Percentiles rank a stretch among this genome's conserved stretches.
Conservation (phyloP, 352 stramenopile genomes). For the Phytophthora pseudosyringae region DNA sequence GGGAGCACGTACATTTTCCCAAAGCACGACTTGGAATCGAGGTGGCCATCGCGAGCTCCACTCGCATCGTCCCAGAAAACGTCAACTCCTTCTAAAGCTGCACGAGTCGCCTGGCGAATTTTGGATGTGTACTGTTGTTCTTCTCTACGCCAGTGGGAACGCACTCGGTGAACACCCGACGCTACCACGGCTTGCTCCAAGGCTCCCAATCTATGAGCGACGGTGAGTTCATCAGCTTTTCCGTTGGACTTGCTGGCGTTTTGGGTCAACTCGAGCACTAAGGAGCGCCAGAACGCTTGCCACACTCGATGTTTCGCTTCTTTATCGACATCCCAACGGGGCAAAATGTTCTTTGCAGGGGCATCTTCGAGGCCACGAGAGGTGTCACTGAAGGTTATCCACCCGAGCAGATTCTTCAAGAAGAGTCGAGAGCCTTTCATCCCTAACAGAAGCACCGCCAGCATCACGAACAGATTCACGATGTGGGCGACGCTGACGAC, state of each 20-base stretch:
- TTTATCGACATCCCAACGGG: slow-evolving; percentile 48
- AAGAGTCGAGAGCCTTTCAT: slow-evolving; percentile 39
- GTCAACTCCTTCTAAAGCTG: slow-evolving; percentile 53
- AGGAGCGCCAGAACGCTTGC: slow-evolving; percentile 55
- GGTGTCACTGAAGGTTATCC: slow-evolving; percentile 57
- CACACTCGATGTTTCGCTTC: slow-evolving; percentile 59
- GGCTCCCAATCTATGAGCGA: slow-evolving; percentile 36
- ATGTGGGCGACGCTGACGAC: slow-evolving; percentile 54
- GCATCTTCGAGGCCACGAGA: slow-evolving; percentile 43
- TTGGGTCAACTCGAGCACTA: slow-evolving; percentile 33
- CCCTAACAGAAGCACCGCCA: slow-evolving; percentile 40
- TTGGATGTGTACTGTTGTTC: slow-evolving; percentile 33
- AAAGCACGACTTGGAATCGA: slow-evolving; percentile 51
- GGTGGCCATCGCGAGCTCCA: slow-evolving; percentile 40
- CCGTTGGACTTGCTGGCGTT: slow-evolving; percentile 1
- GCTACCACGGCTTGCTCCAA: slow-evolving; percentile 41
- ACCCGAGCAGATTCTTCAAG: slow-evolving; percentile 49
- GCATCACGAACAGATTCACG: slow-evolving; percentile 51
- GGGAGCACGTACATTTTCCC: slow-evolving; percentile 55
- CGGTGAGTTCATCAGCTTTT: slow-evolving; percentile 16
- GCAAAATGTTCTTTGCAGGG: slow-evolving; percentile 32
- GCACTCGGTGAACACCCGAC: slow-evolving; percentile 43
- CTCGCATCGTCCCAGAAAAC: slow-evolving; percentile 47
- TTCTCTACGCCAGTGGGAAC: slow-evolving; percentile 46
- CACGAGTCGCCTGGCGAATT: slow-evolving; percentile 31